Percentiles rank a stretch among this genome's conserved stretches.
phyloP scores from a whole-genome alignment of 2,329 filamentous ascomycete species.

The Aspergillus sp. region DNA sequence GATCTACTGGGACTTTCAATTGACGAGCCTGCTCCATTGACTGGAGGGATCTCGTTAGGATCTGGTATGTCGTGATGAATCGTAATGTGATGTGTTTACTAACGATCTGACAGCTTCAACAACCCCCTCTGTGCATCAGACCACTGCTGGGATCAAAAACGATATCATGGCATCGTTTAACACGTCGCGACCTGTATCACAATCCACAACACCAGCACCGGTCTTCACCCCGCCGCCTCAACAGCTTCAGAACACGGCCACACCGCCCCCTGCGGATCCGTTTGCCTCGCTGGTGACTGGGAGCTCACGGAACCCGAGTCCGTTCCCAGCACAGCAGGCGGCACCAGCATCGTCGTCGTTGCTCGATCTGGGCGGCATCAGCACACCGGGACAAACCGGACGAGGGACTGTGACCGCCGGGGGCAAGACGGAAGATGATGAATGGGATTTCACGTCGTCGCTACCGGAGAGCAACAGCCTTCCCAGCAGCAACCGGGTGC shows the following conservation, averaged over 20 bases:
- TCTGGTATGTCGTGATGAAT: conserved; percentile 49
- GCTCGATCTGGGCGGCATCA: conserved; percentile 26
- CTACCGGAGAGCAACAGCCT: conserved; percentile 58
- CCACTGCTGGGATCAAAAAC: conserved; percentile 48
- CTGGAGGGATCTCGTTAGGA: conserved; percentile 79
- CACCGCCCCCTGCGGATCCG: conserved; percentile 49
- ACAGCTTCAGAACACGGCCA: conserved; percentile 23
- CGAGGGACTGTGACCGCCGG: conserved; percentile 24
- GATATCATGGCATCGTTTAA: conserved; percentile 54
- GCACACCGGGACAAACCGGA: conserved; percentile 13
- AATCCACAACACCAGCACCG: conserved; percentile 43
- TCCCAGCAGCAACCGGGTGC: conserved; percentile 59
- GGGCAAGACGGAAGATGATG: conserved; percentile 65
- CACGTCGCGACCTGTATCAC: conserved; percentile 43
- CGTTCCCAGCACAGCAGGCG: conserved; percentile 18
- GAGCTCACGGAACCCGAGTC: conserved; percentile 45
- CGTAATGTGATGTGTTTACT: conserved; percentile 30
- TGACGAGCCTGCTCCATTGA: conserved; percentile 64
- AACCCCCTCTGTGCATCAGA: conserved; percentile 33
- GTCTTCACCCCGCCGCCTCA: conserved; percentile 28
- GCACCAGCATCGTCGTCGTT: conserved; percentile 18
- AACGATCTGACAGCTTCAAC: conserved; percentile 18
- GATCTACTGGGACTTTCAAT: conserved; percentile 87
- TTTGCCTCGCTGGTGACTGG: conserved; percentile 55
- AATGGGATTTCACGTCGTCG: conserved; percentile 90